Evolutionary conservation across 441 rosid species (phyloP), one percentile per base, ranked within the genome.

Genomic region (Sinapis alba): DNA sequence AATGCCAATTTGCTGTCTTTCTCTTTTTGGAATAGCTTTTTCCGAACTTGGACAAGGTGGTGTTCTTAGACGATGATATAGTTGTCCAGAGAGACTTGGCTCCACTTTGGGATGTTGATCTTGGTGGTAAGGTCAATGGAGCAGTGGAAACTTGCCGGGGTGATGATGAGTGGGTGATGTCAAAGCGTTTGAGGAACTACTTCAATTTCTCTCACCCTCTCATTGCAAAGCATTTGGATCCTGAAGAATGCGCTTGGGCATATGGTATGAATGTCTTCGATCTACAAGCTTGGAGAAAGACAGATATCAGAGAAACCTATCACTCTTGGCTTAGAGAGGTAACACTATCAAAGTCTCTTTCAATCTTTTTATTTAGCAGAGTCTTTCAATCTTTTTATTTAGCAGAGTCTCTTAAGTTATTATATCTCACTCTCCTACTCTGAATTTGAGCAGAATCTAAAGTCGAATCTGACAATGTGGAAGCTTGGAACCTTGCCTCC

Each of bases 61-160:
- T 96, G 63, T 94, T 96, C 82, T 74, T 96, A 76, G 99, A 96
- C 75, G 99, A 96, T 74, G 99, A 96, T 81, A 77, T 96, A 53
- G 99, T 96, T 58, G 83, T 96, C 75, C 99, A 96, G 82, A 88
- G 86, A 68, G 98, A 96, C 85, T 81, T 96, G 70, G 83, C 95
- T 69, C 94, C 94, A 38, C 97, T 96, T 54, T 96, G 97, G 97
- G 93, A 96, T 62, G 65, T 93, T 74, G 96, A 96, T 80, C 96
- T 96, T 27, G 72, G 80, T 63, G 99, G 98, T 71, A 92, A 92
- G 84, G 97, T 93, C 69, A 96, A 96, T 73, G 99, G 99, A 60
- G 99, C 98, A 47, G 98, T 96, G 73, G 98, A 96, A 86, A 93
- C 99, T 38, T 96, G 99, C 83, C 84, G 81, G 77, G 99, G 99